Base-by-base conservation (phyloP, 805 yeast species). In the Wickerhamomyces silvicola region DNA sequence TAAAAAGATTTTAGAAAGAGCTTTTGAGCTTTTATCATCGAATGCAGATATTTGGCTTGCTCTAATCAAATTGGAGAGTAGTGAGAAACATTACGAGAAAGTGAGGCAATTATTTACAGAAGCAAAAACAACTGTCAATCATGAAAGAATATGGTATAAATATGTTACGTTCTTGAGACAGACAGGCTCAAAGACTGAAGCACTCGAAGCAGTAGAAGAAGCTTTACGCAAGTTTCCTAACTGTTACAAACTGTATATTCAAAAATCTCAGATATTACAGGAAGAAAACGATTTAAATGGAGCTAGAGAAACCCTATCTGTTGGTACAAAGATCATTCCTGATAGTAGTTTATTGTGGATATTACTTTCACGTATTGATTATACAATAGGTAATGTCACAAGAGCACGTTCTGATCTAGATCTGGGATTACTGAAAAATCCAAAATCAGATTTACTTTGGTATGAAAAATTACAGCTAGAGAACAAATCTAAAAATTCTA, bases 361-460 rank as follows among this genome's bases (percentile, higher is more conserved):
- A 3, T 38, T 58, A 6, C 48, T 75, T 7, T 63, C 86, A 0
- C 42, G 50, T 3, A 32, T 72, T 3, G 81, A 77, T 39, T 29
- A 41, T 1, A 39, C 50, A 2, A 45, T 68, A 9, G 62, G 62
- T 1, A 61, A 66, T 3, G 37, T 63, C 2, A 68, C 78, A 3
- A 64, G 73, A 36, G 86, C 94, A 0, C 70, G 95, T 38, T 77
- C 95, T 0, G 62, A 70, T 2, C 56, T 87, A 15, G 96, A 86
- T 43, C 59, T 74, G 17, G 92, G 82, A 0, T 51, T 82, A 7
- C 41, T 75, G 11, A 60, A 62, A 17, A 71, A 68, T 34, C 73
- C 78, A 0, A 14, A 30, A 6, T 57, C 58, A 23, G 82, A 73
- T 19, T 31, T 36, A n/a, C 43, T 88, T 2, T 78, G 84, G 77